Conservation (phyloP, 441 rosid species). For the Sinapis alba region DNA sequence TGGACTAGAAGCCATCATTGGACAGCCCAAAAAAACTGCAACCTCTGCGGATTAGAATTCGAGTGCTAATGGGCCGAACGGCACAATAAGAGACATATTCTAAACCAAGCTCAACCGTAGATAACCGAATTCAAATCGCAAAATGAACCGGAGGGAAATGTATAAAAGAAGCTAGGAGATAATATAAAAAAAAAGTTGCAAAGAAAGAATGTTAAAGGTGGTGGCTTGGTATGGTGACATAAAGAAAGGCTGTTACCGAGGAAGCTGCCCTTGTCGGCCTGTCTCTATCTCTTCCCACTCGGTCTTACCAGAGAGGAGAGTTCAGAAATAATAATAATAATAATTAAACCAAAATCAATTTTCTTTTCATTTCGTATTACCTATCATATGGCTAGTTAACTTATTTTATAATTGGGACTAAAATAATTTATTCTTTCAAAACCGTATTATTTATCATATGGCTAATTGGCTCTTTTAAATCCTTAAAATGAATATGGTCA, state of each 20-base stretch:
- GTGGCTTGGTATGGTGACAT: conserved; percentile 22
- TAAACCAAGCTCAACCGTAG: background rate
- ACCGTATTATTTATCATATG: background rate
- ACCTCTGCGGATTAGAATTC: background rate
- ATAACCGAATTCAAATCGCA: background rate
- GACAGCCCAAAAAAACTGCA: background rate
- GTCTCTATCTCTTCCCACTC: conserved; percentile 20
- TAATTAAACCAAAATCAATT: background rate
- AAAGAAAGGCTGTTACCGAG: conserved; percentile 25
- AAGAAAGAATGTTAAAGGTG: background rate
- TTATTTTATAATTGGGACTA: too few species aligned
- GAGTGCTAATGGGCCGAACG: background rate
- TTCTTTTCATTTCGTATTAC: background rate
- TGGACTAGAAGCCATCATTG: background rate
- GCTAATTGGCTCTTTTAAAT: background rate
- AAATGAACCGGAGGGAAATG: background rate
- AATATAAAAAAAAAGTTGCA: conserved; percentile 9
- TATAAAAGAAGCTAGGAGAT: background rate
- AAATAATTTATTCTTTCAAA: background rate
- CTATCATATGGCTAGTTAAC: background rate
- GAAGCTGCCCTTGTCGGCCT: conserved; percentile 32
- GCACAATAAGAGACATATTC: background rate
- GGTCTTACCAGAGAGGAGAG: conserved; percentile 5
- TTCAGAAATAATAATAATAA: background rate
- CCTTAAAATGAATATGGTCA: conserved; percentile 2